Base-by-base conservation (phyloP, 2,329 filamentous ascomycete species). In the Colletotrichum destructivum region DNA sequence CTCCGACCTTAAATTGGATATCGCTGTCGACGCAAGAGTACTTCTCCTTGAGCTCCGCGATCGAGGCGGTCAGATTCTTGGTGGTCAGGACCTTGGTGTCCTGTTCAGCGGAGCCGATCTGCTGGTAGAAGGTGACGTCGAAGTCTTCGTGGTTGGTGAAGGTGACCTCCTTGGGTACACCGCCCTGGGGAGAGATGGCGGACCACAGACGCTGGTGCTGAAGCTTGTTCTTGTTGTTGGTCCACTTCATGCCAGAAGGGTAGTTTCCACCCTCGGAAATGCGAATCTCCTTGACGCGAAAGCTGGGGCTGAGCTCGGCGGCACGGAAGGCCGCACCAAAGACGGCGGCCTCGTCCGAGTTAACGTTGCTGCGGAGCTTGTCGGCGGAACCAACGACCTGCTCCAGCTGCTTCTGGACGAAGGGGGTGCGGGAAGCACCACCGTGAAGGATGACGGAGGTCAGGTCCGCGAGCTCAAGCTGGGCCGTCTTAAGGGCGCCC, bases 231-330 rank as follows among this genome's bases (percentile, higher is more conserved):
- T 93, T 90, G 69, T 89, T 87, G 71, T 85, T 86, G 47, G 85
- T 89, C 89, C 94, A 98, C 81, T 92, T 93, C 77, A 98, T 88
- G 68, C 91, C 91, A 38, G 93, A 88, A 2, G 91, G 86, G 80
- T 96, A 98, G 54, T 88, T 87, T 52, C 93, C 89, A 26, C 89
- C 90, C 77, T 99, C 96, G n/a, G 86, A 88, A 62, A 93, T 90
- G 71, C 93, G 89, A 75, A 99, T 99, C 79, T 98, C 96, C 88
- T 98, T 99, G 79, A 99, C 96, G 73, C 95, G 92, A 90, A 99
- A 99, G 80, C 93, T 96, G 51, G 96, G 95, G 83, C 94, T 98
- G 70, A 99, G 88, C 76, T 94, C 91, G 63, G 96, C 96, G 62
- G 94, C 96, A 79, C 95, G 94, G 88, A 99, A 98, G 38, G 93